A percentile compares a stretch with the other conserved stretches of the same genome.
Evolutionary conservation across 2,329 filamentous ascomycete species (phyloP).

Genomic region (Botrytis deweyae): DNA sequence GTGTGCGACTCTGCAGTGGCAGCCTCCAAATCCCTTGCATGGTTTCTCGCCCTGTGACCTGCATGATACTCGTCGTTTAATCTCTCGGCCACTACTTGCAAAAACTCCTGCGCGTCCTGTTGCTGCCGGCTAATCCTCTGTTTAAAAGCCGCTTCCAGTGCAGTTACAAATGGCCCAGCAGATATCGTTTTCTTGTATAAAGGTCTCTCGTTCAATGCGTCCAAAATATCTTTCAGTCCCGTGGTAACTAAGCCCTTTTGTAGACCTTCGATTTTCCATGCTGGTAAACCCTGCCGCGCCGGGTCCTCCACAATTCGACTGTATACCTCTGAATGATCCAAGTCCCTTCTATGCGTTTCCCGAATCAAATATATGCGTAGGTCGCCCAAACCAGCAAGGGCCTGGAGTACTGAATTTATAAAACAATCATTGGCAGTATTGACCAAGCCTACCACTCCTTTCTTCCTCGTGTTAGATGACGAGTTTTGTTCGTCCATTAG

Average conservation of each 20-base stretch:
- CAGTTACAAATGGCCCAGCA: slow-evolving; percentile 77
- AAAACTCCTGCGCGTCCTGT: slow-evolving; percentile 95
- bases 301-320: slow-evolving; percentile 55
- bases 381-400: slow-evolving; percentile 84
- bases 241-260: slow-evolving; percentile 81
- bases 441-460: slow-evolving; percentile 80
- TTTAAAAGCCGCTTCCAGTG: slow-evolving; percentile 81
- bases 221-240: slow-evolving; percentile 88
- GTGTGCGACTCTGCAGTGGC: slow-evolving; percentile 16
- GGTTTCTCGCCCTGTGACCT: slow-evolving; percentile 68
- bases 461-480: slow-evolving; percentile 62
- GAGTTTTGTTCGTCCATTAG: slow-evolving; percentile 77
- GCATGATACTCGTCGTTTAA: slow-evolving; percentile 93
- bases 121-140: slow-evolving; percentile 92
- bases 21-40: slow-evolving; percentile 45
- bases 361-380: slow-evolving; percentile 88
- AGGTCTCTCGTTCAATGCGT: slow-evolving; percentile 88
- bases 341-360: slow-evolving; percentile 78
- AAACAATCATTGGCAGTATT: slow-evolving; percentile 96
- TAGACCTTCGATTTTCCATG: slow-evolving; percentile 64
- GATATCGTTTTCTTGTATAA: slow-evolving; percentile 93
- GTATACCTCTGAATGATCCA: slow-evolving; percentile 79
- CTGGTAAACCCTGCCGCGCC: slow-evolving; percentile 48
- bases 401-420: slow-evolving; percentile 95
- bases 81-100: slow-evolving; percentile 90